phyloP scores from a whole-genome alignment of 2,329 filamentous ascomycete species.

The Epichloe sibirici region DNA sequence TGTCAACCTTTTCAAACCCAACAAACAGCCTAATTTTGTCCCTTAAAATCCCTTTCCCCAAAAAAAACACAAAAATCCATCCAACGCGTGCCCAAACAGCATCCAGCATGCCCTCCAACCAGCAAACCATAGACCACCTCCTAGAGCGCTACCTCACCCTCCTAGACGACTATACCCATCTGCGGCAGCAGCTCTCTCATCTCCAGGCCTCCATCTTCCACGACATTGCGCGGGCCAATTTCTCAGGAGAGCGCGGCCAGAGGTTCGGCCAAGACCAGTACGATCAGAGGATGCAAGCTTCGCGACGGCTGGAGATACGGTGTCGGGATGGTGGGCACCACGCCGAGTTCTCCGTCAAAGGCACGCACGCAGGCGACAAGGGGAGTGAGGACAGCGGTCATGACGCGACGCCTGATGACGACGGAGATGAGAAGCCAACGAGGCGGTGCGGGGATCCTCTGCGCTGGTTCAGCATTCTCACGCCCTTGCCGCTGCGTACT shows the following conservation, averaged over 20 bases:
- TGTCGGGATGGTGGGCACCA: neutral
- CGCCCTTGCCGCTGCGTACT: constrained; percentile 37
- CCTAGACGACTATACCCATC: constrained; percentile 52
- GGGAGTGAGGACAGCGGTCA: constrained; percentile 2
- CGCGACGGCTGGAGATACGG: constrained; percentile 18
- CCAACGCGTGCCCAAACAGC: neutral
- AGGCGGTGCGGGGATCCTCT: constrained; percentile 30
- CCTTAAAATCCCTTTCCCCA: too few relatives aligned
- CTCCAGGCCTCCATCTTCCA: constrained; percentile 45
- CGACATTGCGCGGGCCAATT: constrained; percentile 62
- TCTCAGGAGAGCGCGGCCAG: constrained; percentile 48
- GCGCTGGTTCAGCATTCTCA: constrained; percentile 43
- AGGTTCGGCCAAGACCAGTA: constrained; percentile 60
- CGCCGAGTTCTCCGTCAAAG: neutral
- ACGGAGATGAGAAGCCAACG: neutral
- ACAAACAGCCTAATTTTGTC: too few relatives aligned
- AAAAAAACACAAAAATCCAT: too few relatives aligned
- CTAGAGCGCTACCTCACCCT: constrained; percentile 53
- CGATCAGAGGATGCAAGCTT: constrained; percentile 60
- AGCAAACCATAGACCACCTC: constrained; percentile 44
- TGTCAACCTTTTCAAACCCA: too few relatives aligned
- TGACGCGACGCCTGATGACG: neutral
- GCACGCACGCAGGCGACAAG: neutral
- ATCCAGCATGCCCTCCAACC: constrained; percentile 7
- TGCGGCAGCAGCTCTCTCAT: constrained; percentile 40